Percentiles rank a stretch among this genome's conserved stretches.
Evolutionary conservation across 164 flowering plant species (phyloP).

Genomic region (grape (Vitis vinifera)): DNA sequence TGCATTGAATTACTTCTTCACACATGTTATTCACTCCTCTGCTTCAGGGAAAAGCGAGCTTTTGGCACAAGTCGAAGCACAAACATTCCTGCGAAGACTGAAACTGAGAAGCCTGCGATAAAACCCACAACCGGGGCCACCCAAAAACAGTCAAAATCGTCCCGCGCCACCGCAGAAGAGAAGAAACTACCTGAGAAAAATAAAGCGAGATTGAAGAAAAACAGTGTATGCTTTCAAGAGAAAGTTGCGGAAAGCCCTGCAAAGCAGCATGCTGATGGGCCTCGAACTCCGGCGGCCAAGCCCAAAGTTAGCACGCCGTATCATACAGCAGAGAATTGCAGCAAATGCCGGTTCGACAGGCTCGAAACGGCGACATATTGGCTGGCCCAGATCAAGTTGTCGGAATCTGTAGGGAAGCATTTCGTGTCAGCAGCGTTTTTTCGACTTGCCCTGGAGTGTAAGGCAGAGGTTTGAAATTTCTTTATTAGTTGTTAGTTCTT

Average conservation of each 20-base stretch:
- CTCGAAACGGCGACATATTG: slow-evolving; percentile 46
- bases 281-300: slow-evolving; percentile 25
- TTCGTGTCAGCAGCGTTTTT: slow-evolving; percentile 41
- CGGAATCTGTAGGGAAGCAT: slow-evolving; percentile 45
- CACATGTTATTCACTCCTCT: neutral
- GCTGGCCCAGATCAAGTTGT: slow-evolving; percentile 47
- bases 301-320: slow-evolving; percentile 26
- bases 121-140: slow-evolving; percentile 6
- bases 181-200: slow-evolving; percentile 3
- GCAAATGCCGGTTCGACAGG: slow-evolving; percentile 45
- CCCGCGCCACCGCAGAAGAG: slow-evolving; percentile 1
- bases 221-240: slow-evolving; percentile 30
- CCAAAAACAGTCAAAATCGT: slow-evolving; percentile 9
- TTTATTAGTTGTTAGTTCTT: too few relatives aligned
- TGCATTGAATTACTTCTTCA: neutral
- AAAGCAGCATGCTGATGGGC: slow-evolving; percentile 1
- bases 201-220: slow-evolving; percentile 7
- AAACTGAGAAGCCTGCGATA: slow-evolving; percentile 15
- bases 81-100: slow-evolving; percentile 18
- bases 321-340: slow-evolving; percentile 38
- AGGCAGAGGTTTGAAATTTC: slow-evolving; percentile 34
- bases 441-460: slow-evolving; percentile 35
- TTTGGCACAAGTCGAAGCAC: slow-evolving; percentile 30
- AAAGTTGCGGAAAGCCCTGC: neutral
- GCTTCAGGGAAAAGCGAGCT: slow-evolving; percentile 28